A percentile compares a stretch with the other conserved stretches of the same genome.
Evolutionary conservation across 2,329 filamentous ascomycete genomes (phyloP).

Genomic region (Penicillium italicum): DNA sequence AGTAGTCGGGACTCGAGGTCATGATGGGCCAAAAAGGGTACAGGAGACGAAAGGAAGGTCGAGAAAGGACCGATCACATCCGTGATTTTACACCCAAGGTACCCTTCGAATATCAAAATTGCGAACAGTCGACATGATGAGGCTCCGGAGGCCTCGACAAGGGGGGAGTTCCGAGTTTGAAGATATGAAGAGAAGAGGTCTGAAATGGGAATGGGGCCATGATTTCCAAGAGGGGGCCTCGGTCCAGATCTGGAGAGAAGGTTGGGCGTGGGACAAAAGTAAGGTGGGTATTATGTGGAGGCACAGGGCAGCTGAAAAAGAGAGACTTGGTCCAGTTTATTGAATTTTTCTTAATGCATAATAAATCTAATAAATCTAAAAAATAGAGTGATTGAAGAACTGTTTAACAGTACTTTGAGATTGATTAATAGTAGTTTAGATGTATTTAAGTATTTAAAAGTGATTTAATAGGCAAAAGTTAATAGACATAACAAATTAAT

Average conservation of each 20-base stretch:
- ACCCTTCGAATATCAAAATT: conserved; percentile 6
- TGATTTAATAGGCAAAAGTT: background rate
- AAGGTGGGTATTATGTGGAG: background rate
- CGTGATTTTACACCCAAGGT: conserved; percentile 8
- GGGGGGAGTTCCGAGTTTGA: conserved; percentile 1
- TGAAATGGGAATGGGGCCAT: conserved; percentile 1
- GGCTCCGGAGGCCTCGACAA: conserved; percentile 2
- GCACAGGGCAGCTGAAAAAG: conserved; percentile 8
- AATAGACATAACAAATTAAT: background rate
- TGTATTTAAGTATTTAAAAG: background rate
- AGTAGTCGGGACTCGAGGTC: conserved; percentile 22
- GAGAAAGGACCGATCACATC: conserved; percentile 11
- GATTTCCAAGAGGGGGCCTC: conserved; percentile 6
- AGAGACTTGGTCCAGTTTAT: background rate
- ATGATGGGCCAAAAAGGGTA: conserved; percentile 14
- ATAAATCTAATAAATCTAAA: too few species aligned
- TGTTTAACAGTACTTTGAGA: background rate
- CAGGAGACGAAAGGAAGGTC: conserved; percentile 7
- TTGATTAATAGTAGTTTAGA: background rate
- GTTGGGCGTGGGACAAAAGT: background rate
- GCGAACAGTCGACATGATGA: conserved; percentile 20
- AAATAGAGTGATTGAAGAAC: too few species aligned
- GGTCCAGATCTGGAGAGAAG: conserved; percentile 23
- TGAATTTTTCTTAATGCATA: too few species aligned
- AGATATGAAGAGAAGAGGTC: background rate